A percentile compares a stretch with the other conserved stretches of the same genome.
Conservation (phyloP, 306 rosid species). For the Abrus precatorius region DNA sequence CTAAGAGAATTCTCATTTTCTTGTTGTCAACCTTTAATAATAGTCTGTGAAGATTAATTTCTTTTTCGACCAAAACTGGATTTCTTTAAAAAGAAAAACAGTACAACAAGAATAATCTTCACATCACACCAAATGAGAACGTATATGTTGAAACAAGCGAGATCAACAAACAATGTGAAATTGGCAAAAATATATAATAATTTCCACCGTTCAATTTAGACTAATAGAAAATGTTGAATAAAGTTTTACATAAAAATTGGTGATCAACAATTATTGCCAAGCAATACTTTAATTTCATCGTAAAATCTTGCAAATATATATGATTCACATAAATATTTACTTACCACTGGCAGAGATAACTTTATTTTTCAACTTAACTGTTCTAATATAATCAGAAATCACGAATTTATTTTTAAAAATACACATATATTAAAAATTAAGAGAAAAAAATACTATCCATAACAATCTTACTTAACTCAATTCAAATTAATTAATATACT, state of each 20-base stretch:
- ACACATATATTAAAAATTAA: too few species aligned
- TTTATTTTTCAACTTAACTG: too few species aligned
- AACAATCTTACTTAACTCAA: too few species aligned
- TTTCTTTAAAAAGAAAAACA: not conserved
- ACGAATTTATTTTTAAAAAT: too few species aligned
- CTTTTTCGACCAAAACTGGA: not conserved
- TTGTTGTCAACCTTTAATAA: not conserved
- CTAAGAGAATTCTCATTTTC: slow-evolving; percentile 4
- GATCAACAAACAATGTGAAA: not conserved
- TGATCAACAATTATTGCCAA: not conserved
- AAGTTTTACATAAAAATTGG: not conserved
- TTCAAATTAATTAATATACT: too few species aligned
- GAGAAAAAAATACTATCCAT: too few species aligned
- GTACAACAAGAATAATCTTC: not conserved
- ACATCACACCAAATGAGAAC: not conserved
- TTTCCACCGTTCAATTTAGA: too few species aligned
- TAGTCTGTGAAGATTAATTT: not conserved
- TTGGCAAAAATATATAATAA: not conserved
- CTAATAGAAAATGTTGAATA: not conserved
- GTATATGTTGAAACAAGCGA: not conserved
- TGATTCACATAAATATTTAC: not conserved
- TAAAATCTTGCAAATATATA: not conserved
- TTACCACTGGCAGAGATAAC: too few species aligned
- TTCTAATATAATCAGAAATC: too few species aligned
- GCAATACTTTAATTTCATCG: not conserved